Evolutionary conservation across 2,329 filamentous ascomycete species (phyloP).

Genomic region (Talaromyces sp.): DNA sequence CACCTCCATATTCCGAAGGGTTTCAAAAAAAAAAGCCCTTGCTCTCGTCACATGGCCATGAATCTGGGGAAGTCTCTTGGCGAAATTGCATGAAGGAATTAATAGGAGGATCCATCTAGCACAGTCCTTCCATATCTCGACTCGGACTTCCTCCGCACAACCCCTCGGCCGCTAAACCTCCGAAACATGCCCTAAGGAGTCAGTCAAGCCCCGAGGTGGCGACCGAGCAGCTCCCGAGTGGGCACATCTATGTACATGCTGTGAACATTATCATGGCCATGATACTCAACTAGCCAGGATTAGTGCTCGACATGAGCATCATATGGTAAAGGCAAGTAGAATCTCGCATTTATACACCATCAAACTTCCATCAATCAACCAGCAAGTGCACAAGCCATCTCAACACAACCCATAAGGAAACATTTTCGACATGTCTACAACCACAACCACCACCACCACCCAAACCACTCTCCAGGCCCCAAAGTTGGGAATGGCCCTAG

Average conservation of each 20-base stretch:
- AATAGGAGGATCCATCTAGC: neutral
- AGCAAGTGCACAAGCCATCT: neutral
- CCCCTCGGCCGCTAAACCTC: conserved; percentile 2
- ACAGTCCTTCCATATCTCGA: neutral
- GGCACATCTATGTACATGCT: neutral
- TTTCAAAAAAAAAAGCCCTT: neutral
- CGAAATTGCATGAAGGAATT: neutral
- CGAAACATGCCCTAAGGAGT: neutral
- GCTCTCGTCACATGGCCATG: neutral
- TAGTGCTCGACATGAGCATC: no score
- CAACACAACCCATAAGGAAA: neutral
- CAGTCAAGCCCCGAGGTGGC: conserved; percentile 1
- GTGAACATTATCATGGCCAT: no score
- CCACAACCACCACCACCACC: neutral
- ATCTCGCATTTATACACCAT: neutral
- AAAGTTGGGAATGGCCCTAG: neutral
- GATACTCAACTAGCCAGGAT: no score
- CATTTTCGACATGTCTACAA: neutral
- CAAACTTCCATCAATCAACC: neutral
- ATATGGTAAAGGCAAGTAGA: no score
- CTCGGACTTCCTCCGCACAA: neutral
- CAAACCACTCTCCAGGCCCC: neutral
- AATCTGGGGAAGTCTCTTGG: neutral
- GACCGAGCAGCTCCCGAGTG: conserved; percentile 1
- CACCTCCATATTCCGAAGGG: neutral